Conservation (phyloP, 2,329 filamentous ascomycete species). For the Dothidotthia symphoricarpi region DNA sequence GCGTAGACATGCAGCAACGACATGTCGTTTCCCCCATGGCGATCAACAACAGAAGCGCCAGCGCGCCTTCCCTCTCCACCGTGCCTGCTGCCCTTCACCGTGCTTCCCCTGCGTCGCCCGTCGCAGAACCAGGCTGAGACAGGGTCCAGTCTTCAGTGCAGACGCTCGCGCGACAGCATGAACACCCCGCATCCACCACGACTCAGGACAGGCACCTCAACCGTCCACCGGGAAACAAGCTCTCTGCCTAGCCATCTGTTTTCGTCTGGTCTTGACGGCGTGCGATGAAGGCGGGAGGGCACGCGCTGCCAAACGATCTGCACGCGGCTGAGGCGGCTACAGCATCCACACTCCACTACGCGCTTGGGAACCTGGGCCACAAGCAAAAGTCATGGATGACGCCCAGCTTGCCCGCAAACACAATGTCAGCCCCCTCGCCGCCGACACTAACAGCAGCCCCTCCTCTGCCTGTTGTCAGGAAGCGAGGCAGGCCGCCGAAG, state of each 20-base stretch:
- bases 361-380: constrained; percentile 33
- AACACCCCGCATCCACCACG: constrained; percentile 14
- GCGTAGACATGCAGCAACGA: too few species aligned
- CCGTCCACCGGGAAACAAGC: constrained; percentile 1
- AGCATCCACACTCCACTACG: constrained; percentile 25
- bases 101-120: too few species aligned
- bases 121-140: too few species aligned
- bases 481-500: constrained; percentile 15
- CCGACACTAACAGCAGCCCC: constrained; percentile 1
- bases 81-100: not conserved
- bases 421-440: not conserved
- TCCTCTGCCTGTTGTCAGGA: constrained; percentile 1
- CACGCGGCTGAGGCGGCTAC: constrained; percentile 9
- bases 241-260: constrained; percentile 1
- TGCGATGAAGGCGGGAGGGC: constrained; percentile 12
- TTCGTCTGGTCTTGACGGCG: not conserved
- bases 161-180: constrained; percentile 10
- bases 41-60: too few species aligned
- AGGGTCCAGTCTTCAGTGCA: not conserved
- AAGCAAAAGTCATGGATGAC: constrained; percentile 37
- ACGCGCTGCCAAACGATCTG: constrained; percentile 6
- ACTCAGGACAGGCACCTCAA: constrained; percentile 6
- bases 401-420: not conserved
- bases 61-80: too few species aligned
- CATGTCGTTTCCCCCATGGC: not conserved